Evolutionary conservation across 2,329 filamentous ascomycete species (phyloP), one percentile per base, ranked within the genome.

Genomic region (Hymenoscyphus repandus): DNA sequence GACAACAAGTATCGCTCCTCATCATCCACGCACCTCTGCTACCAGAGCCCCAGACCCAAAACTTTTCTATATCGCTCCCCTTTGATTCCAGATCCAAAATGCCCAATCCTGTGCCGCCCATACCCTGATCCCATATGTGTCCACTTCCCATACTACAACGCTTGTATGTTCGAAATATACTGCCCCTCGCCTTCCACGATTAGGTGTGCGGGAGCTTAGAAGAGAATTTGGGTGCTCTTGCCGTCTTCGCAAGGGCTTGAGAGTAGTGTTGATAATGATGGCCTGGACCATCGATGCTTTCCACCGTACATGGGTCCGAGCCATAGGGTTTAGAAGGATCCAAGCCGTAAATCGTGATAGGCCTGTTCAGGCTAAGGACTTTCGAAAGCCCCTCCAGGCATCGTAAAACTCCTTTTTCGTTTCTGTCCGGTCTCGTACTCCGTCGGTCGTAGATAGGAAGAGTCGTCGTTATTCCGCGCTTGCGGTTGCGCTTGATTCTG

Each of bases 351-450:
- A 37, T 37, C 34, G 12, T 37, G 4, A 37, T 5, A 37, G 12
- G 15, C 15, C 5, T 37, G 12, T 36, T 27, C 17, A 34, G 15
- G 13, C 42, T 55, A 60, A 40, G 54, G 51, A 49, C 53, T 58
- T 40, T 60, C 59, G 49, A 59, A 64, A 17, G 45, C 31, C 17
- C 51, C 55, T 2, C 52, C 56, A 2, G 61, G 55, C 42, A 64
- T 55, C 7, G 60, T 62, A 41, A 63, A 64, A 44, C 61, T 64
- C 38, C 62, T 55, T 50, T 61, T 65, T 31, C 63, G 53, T 36
- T 59, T 64, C 17, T 66, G 63, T 18, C 55, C 56, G 7, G 56
- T 56, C 32, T 64, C 62, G 33, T 62, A 65, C 20, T 59, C 56
- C 11, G 47, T 42, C 12, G 58, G 49, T 39, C 60, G 49, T 33